These are phyloP conservation scores for Podila clonocystis DNA, from an alignment of 192 early-diverging fungal species.

Conservation along the genomic window DNA sequence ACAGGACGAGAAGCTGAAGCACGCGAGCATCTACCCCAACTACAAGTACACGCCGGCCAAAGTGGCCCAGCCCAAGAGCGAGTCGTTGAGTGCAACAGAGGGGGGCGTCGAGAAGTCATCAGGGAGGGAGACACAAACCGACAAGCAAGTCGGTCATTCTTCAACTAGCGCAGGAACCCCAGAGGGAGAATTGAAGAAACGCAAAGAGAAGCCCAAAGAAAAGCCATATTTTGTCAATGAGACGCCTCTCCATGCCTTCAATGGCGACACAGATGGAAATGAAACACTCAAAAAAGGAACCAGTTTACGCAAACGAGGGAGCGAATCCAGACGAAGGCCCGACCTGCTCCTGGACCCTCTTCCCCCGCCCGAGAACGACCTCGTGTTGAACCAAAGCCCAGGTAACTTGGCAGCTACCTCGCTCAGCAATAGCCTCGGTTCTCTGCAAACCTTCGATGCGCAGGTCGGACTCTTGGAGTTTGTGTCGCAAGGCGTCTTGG, in stretches of 20 bases:
- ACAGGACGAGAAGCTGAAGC: conserved; percentile 53
- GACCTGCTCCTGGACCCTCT: not conserved
- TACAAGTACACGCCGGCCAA: conserved; percentile 56
- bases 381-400: not conserved
- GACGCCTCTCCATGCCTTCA: conserved; percentile 23
- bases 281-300: not conserved
- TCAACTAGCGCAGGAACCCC: not conserved
- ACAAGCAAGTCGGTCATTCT: not conserved
- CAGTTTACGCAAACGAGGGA: not conserved
- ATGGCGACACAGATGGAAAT: conserved; percentile 5
- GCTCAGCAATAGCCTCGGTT: too few species aligned
- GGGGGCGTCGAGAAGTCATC: not conserved
- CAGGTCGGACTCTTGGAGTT: too few species aligned
- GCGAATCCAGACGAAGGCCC: not conserved
- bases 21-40: conserved; percentile 52
- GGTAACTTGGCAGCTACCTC: not conserved
- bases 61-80: conserved; percentile 3
- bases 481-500: too few species aligned
- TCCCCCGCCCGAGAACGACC: not conserved
- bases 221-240: conserved; percentile 20
- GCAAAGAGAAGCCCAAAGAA: not conserved
- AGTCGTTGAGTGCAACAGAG: not conserved
- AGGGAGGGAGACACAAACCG: not conserved
- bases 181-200: not conserved
- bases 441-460: too few species aligned